Evolutionary conservation across 2,329 filamentous ascomycete species (phyloP), one percentile per base, ranked within the genome.

Genomic region (Pyrenochaeta sp.): DNA sequence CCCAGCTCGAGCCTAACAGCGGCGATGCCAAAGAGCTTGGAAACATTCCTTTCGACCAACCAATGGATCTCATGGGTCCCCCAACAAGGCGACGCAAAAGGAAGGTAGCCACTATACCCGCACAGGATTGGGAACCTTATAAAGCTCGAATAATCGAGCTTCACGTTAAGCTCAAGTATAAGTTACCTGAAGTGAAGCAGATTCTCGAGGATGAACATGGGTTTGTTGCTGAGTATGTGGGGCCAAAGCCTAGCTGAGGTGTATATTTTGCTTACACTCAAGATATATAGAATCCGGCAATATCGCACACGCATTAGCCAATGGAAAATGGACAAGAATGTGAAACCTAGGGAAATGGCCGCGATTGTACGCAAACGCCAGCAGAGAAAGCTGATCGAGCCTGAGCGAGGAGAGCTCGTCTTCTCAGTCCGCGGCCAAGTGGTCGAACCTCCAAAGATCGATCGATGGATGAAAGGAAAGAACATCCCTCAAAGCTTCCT

Each of bases 281-380:
- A 35, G 10, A n/a, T 27, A 5, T 10, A 24, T 28, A 21, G 41
- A 6, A 22, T 32, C 24, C 44, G 57, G 17, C 57, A 63, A 28
- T 62, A 61, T 30, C 44, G 51, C 20, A 51, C 36, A 22, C 51
- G 48, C 9, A 50, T 61, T 23, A 55, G 15, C 10, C 35, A 57
- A 28, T 61, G 51, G 60, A 36, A 44, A 6, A 30, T 47, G 9
- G 51, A 56, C 41, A 63, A 61, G 38, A 60, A 63, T 10, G 26
- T 60, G 15, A 63, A 58, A 34, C 15, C 41, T 1, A 7, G 41
- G 4, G 59, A 63, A 35, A 61, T 58, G 49, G 20, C 44, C 30
- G 41, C 43, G 6, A 57, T 59, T 26, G 51, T 57, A 10, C 28
- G 42, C 35, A 57, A 51, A 28, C 42, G 34, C 15, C 51, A 59